Conservation (phyloP, 148 eudicot species). For the Rheum nobile region DNA sequence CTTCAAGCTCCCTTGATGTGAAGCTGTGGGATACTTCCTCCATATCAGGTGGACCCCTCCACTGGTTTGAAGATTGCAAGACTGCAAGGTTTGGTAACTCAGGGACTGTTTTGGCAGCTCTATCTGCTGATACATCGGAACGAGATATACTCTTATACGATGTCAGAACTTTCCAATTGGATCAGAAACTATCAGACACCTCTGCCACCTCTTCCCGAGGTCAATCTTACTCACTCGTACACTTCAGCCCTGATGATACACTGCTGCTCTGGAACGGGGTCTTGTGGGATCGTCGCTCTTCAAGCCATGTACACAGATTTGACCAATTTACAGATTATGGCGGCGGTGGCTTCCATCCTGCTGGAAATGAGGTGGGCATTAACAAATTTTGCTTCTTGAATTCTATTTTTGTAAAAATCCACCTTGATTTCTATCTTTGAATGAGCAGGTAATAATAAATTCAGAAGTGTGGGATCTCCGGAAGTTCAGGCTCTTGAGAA, state of each 20-base stretch:
- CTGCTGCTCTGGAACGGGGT: slow-evolving; percentile 95
- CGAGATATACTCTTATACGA: slow-evolving; percentile 80
- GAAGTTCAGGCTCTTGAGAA: slow-evolving; percentile 73
- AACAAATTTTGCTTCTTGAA: background rate
- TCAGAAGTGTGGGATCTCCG: slow-evolving; percentile 98
- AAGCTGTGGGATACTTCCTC: slow-evolving; percentile 83
- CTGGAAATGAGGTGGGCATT: slow-evolving; percentile 86
- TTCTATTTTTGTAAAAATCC: background rate
- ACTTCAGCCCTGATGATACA: slow-evolving; percentile 75
- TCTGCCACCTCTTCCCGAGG: slow-evolving; percentile 43
- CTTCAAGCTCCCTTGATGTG: slow-evolving; percentile 81
- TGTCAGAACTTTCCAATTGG: slow-evolving; percentile 56
- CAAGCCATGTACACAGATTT: slow-evolving; percentile 64
- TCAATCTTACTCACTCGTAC: slow-evolving; percentile 57
- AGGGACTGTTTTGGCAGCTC: slow-evolving; percentile 65
- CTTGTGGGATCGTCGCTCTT: slow-evolving; percentile 72
- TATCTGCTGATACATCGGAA: slow-evolving; percentile 50
- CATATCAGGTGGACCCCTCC: slow-evolving; percentile 69
- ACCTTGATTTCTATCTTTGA: background rate
- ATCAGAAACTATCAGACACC: slow-evolving; percentile 49
- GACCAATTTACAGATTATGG: slow-evolving; percentile 94
- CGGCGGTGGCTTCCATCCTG: slow-evolving; percentile 98
- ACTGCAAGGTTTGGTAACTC: slow-evolving; percentile 67
- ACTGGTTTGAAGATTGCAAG: slow-evolving; percentile 70
- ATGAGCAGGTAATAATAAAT: slow-evolving; percentile 76